phyloP scores from a whole-genome alignment of 352 stramenopile genomes.

The Phytophthora cajani region DNA sequence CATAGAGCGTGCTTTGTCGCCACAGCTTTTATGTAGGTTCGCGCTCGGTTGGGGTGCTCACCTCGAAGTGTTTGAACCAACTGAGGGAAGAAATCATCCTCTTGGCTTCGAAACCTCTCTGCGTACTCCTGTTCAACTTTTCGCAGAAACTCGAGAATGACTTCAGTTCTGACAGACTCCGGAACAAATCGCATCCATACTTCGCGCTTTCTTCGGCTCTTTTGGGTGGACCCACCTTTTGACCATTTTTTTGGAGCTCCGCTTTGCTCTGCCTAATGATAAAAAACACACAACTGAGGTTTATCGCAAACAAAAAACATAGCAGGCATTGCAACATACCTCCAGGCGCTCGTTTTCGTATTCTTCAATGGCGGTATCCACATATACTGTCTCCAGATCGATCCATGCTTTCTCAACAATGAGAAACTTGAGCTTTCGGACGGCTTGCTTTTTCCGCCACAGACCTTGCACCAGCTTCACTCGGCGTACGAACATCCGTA shows the following conservation, averaged over 20 bases:
- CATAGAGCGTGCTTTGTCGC: constrained; percentile 50
- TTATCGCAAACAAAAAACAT: neutral
- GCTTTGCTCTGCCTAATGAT: constrained; percentile 16
- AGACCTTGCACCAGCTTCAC: constrained; percentile 62
- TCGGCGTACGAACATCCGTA: constrained; percentile 57
- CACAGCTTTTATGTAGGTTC: constrained; percentile 64
- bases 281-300: neutral
- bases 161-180: constrained; percentile 35
- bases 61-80: constrained; percentile 63
- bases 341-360: constrained; percentile 44
- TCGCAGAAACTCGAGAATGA: constrained; percentile 52
- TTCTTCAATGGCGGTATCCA: constrained; percentile 57
- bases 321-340: constrained; percentile 25
- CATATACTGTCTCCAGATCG: constrained; percentile 52
- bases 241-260: constrained; percentile 23
- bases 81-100: constrained; percentile 71
- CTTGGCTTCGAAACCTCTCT: constrained; percentile 53
- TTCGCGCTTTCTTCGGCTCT: constrained; percentile 22
- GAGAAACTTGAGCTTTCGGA: constrained; percentile 42
- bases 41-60: constrained; percentile 60
- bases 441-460: constrained; percentile 56
- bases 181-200: constrained; percentile 65
- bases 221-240: constrained; percentile 30
- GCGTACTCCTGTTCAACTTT: constrained; percentile 48
- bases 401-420: constrained; percentile 59